A percentile compares a stretch with the other conserved stretches of the same genome.
phyloP scores from a whole-genome alignment of 345 rosid genomes.

The Syzygium grande region DNA sequence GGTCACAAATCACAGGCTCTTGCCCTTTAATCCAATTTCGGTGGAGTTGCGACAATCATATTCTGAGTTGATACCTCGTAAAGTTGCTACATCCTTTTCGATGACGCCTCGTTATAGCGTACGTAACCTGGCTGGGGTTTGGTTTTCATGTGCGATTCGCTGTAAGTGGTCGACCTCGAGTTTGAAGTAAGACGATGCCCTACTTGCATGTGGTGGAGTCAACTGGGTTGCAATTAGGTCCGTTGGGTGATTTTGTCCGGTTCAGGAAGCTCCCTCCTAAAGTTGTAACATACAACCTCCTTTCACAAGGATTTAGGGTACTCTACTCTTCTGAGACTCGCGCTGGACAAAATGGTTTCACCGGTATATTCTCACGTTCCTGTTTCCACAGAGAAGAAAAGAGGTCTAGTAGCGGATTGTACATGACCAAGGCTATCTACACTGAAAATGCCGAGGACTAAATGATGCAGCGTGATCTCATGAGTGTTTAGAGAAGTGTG shows the following conservation, averaged over 20 bases:
- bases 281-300: neutral
- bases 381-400: neutral
- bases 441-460: neutral
- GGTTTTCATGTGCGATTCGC: neutral
- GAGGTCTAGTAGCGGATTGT: neutral
- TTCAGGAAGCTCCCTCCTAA: neutral
- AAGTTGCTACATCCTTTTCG: neutral
- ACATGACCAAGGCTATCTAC: neutral
- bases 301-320: neutral
- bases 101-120: neutral
- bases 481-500: neutral
- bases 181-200: neutral
- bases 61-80: too few relatives aligned
- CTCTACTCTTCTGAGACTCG: neutral
- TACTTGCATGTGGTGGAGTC: neutral
- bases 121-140: neutral
- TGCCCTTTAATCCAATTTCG: neutral
- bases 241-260: neutral
- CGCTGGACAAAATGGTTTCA: neutral
- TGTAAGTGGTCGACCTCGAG: neutral
- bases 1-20: neutral
- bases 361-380: neutral
- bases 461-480: neutral
- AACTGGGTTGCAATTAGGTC: neutral
- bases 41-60: neutral